phyloP scores from a whole-genome alignment of 2,329 filamentous ascomycete species.

The Emydomyces testavorans region DNA sequence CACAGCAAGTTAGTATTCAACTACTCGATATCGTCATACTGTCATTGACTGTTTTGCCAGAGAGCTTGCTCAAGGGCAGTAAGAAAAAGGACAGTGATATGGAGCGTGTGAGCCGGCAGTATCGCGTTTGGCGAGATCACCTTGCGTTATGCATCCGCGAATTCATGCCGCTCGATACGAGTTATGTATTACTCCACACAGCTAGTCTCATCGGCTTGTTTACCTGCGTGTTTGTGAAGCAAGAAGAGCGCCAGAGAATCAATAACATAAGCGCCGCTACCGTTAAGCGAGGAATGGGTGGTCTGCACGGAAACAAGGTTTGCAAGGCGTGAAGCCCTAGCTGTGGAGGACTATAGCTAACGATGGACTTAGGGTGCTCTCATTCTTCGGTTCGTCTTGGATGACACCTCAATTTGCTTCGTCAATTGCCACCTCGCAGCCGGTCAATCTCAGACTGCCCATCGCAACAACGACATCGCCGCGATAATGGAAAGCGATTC shows the following conservation, averaged over 20 bases:
- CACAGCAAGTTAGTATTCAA: slow-evolving; percentile 59
- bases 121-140: slow-evolving; percentile 91
- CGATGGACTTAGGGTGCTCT: slow-evolving; percentile 57
- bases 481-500: slow-evolving; percentile 71
- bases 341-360: neutral
- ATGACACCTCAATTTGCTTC: slow-evolving; percentile 90
- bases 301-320: slow-evolving; percentile 84
- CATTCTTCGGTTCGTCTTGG: slow-evolving; percentile 79
- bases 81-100: slow-evolving; percentile 65
- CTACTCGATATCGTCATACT: neutral
- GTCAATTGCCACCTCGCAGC: slow-evolving; percentile 96
- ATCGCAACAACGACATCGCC: slow-evolving; percentile 85
- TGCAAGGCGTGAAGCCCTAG: slow-evolving; percentile 14
- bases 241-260: slow-evolving; percentile 63
- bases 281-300: slow-evolving; percentile 92
- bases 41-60: slow-evolving; percentile 32
- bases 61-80: slow-evolving; percentile 71
- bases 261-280: slow-evolving; percentile 66
- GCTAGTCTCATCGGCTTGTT: slow-evolving; percentile 88
- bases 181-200: slow-evolving; percentile 79
- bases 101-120: slow-evolving; percentile 88
- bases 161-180: slow-evolving; percentile 60
- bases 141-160: slow-evolving; percentile 72
- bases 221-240: slow-evolving; percentile 88
- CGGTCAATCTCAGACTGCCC: slow-evolving; percentile 77